Conservation (phyloP, 2,329 filamentous ascomycete genomes). For the Calonectria hawksworthii region DNA sequence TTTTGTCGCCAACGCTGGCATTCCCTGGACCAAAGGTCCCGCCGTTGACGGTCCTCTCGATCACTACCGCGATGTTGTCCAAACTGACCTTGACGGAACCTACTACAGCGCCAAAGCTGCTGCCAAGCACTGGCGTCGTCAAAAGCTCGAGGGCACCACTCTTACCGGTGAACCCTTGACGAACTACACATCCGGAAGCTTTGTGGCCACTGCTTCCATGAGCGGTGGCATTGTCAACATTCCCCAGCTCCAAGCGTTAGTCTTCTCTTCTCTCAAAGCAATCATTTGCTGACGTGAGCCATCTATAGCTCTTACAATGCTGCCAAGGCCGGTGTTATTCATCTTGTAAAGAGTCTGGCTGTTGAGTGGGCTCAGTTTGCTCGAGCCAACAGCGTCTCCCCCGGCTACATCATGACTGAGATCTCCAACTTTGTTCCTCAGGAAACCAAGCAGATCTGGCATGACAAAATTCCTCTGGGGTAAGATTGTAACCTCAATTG, state of each 20-base stretch:
- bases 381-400: slow-evolving; percentile 66
- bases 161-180: slow-evolving; percentile 37
- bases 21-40: slow-evolving; percentile 78
- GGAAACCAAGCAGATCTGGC: slow-evolving; percentile 44
- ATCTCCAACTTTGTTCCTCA: slow-evolving; percentile 46
- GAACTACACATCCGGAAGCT: slow-evolving; percentile 55
- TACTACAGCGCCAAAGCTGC: slow-evolving; percentile 81
- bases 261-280: neutral
- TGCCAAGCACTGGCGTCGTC: slow-evolving; percentile 75
- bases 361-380: slow-evolving; percentile 71
- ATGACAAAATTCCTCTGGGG: slow-evolving; percentile 46
- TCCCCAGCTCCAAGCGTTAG: slow-evolving; percentile 62
- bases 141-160: slow-evolving; percentile 73
- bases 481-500: slow-evolving; percentile 7
- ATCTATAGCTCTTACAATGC: slow-evolving; percentile 63
- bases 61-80: slow-evolving; percentile 76
- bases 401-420: slow-evolving; percentile 52
- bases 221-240: slow-evolving; percentile 65
- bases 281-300: neutral
- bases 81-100: slow-evolving; percentile 79
- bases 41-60: slow-evolving; percentile 75
- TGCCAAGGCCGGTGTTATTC: slow-evolving; percentile 68
- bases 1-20: slow-evolving; percentile 82
- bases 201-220: slow-evolving; percentile 68
- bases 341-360: slow-evolving; percentile 68